These are phyloP conservation scores for Platanus orientalis DNA, from an alignment of 164 flowering plant species.

Conservation along the genomic window DNA sequence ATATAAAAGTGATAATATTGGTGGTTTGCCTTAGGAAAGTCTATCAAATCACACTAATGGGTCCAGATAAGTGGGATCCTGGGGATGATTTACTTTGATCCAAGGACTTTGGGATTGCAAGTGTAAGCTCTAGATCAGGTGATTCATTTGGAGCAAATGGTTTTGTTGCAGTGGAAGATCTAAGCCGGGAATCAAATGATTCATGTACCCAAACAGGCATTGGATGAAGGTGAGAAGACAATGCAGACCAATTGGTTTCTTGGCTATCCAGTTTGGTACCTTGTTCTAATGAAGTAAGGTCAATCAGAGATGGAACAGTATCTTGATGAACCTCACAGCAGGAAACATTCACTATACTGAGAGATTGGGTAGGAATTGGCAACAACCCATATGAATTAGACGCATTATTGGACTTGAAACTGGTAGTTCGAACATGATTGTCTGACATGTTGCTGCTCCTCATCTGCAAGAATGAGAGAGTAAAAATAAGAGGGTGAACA, in stretches of 20 bases:
- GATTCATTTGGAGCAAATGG: constrained; percentile 6
- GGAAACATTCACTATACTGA: constrained; percentile 3
- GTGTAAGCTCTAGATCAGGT: constrained; percentile 51
- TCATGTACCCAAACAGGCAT: constrained; percentile 11
- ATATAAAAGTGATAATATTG: neutral
- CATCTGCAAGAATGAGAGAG: constrained; percentile 23
- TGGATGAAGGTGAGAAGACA: constrained; percentile 1
- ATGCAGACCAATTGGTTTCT: constrained; percentile 6
- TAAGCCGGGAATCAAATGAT: constrained; percentile 9
- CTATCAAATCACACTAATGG: constrained; percentile 45
- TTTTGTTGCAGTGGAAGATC: constrained; percentile 1
- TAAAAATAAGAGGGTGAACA: neutral
- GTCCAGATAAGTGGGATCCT: constrained; percentile 24
- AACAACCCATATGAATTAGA: constrained; percentile 3
- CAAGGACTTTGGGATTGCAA: constrained; percentile 33
- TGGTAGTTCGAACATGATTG: neutral
- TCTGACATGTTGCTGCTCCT: constrained; percentile 12
- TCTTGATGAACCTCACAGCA: constrained; percentile 7
- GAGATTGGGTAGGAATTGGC: constrained; percentile 4
- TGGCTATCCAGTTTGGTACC: constrained; percentile 6
- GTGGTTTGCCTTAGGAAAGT: neutral
- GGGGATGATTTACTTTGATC: constrained; percentile 29
- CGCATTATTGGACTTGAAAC: constrained; percentile 10
- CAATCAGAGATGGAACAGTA: constrained; percentile 6
- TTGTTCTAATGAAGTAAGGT: constrained; percentile 17